Conservation (phyloP, 495 filamentous ascomycete genomes). For the Umbilicaria muhlenbergii region DNA sequence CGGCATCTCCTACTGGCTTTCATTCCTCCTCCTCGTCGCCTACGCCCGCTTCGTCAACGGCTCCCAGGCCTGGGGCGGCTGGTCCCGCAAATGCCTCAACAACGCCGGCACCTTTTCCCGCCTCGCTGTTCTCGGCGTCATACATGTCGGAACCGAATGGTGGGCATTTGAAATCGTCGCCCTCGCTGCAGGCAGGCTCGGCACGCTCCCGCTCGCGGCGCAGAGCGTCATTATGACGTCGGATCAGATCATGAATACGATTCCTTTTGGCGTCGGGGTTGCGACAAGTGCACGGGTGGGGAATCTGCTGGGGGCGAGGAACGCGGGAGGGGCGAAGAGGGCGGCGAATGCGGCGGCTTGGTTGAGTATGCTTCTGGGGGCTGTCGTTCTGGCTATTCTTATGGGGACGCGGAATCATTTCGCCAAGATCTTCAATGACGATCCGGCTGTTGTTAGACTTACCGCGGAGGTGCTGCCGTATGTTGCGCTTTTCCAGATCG, state of each 20-base stretch:
- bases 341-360: constrained; percentile 67
- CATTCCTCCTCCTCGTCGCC: constrained; percentile 59
- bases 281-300: constrained; percentile 69
- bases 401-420: constrained; percentile 64
- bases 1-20: constrained; percentile 74
- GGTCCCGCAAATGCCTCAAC: constrained; percentile 44
- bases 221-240: constrained; percentile 93
- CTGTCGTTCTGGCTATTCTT: constrained; percentile 51
- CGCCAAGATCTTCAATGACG: constrained; percentile 73
- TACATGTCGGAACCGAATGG: constrained; percentile 93
- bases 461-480: constrained; percentile 75
- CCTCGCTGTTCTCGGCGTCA: constrained; percentile 59
- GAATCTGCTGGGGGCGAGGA: constrained; percentile 61
- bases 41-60: constrained; percentile 63
- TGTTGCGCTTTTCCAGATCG: constrained; percentile 89
- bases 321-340: constrained; percentile 50
- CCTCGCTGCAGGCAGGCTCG: constrained; percentile 67
- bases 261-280: constrained; percentile 83
- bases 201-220: constrained; percentile 68
- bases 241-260: constrained; percentile 83
- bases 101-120: constrained; percentile 61
- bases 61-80: constrained; percentile 72
- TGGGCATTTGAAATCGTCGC: constrained; percentile 97
- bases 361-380: constrained; percentile 54
- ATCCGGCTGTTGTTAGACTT: constrained; percentile 54